phyloP scores from a whole-genome alignment of 768 basidiomycete genomes.

The Termitomyces bulborhizus region DNA sequence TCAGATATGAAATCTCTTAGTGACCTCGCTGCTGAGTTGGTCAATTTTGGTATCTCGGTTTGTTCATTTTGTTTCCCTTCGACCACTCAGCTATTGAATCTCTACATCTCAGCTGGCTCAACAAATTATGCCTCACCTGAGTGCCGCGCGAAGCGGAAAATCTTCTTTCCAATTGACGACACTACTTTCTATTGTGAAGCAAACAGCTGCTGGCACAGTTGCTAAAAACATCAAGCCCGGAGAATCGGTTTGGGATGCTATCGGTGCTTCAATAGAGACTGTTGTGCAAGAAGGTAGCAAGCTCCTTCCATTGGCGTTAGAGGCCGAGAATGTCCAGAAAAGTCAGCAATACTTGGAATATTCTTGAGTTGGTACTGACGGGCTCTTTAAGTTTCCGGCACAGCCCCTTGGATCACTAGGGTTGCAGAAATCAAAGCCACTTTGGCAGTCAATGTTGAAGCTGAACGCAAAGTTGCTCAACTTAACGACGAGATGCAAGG shows the following conservation, averaged over 20 bases:
- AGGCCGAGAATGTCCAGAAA: constrained; percentile 72
- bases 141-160: constrained; percentile 74
- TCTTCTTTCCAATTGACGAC: constrained; percentile 68
- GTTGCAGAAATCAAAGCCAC: constrained; percentile 79
- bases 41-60: constrained; percentile 90
- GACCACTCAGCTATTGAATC: neutral
- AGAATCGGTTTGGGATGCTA: constrained; percentile 69
- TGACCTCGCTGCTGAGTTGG: constrained; percentile 69
- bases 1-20: constrained; percentile 70
- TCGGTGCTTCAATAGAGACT: constrained; percentile 61
- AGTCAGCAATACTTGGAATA: constrained; percentile 38
- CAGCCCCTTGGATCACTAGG: constrained; percentile 81
- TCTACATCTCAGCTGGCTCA: constrained; percentile 68
- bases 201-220: constrained; percentile 66
- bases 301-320: constrained; percentile 65
- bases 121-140: constrained; percentile 80
- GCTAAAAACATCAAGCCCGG: constrained; percentile 64
- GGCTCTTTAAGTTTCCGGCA: constrained; percentile 50
- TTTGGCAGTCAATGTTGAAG: constrained; percentile 84
- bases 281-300: constrained; percentile 67
- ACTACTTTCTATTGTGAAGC: constrained; percentile 64
- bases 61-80: constrained; percentile 15
- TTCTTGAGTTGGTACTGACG: constrained; percentile 1
- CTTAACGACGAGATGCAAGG: constrained; percentile 89
- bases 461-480: constrained; percentile 80